Conservation (phyloP, 2,329 filamentous ascomycete genomes). For the Fusarium pininemorale region DNA sequence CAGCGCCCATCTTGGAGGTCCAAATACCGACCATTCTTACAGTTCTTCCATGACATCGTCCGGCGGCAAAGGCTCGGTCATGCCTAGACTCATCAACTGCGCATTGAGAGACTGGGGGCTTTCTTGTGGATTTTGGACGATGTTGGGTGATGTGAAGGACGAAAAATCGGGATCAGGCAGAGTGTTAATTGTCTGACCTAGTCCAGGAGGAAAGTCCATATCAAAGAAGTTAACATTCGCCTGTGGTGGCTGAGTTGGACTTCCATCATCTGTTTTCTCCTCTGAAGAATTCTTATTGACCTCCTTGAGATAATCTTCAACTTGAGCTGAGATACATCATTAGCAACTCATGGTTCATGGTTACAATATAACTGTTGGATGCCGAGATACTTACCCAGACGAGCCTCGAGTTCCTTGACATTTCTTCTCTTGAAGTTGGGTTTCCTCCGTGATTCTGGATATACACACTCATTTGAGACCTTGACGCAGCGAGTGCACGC, state of each 20-base stretch:
- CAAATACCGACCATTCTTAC: constrained; percentile 57
- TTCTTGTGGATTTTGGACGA: constrained; percentile 13
- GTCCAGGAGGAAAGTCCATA: constrained; percentile 9
- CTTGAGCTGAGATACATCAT: constrained; percentile 67
- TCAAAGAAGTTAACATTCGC: constrained; percentile 14
- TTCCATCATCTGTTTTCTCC: constrained; percentile 41
- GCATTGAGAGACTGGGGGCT: constrained; percentile 20
- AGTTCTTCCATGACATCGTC: constrained; percentile 84
- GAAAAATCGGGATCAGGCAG: constrained; percentile 17
- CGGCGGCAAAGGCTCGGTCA: constrained; percentile 83
- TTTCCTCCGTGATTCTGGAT: constrained; percentile 89
- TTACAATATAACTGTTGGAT: constrained; percentile 26
- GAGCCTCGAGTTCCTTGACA: constrained; percentile 88
- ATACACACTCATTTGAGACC: constrained; percentile 80
- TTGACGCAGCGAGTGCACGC: constrained; percentile 82
- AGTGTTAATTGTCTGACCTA: neutral
- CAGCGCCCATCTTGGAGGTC: neutral
- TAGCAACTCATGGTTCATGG: constrained; percentile 5
- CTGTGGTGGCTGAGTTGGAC: constrained; percentile 27
- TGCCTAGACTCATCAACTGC: constrained; percentile 76
- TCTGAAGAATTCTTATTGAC: constrained; percentile 55
- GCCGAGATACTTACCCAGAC: constrained; percentile 78
- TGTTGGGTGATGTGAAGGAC: constrained; percentile 24
- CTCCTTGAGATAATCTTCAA: constrained; percentile 80
- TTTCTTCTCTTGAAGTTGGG: constrained; percentile 88